Percentiles rank a stretch among this genome's conserved stretches.
Conservation (phyloP, 139 green algal genomes). For the Zygnema cylindricum region DNA sequence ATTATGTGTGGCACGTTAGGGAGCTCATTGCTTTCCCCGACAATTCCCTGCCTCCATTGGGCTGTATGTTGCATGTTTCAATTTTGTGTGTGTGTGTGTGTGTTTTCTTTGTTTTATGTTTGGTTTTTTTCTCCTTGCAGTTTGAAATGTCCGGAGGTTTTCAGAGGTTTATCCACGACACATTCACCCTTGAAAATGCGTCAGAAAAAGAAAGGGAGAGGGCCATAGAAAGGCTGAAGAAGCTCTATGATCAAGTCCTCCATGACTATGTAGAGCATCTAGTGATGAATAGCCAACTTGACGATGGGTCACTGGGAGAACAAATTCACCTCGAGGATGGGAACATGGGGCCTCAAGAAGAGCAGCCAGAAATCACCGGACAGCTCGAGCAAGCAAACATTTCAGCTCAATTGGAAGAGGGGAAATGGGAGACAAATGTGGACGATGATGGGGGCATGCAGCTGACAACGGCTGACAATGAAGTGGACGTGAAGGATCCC, state of each 20-base stretch:
- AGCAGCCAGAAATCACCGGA: not conserved
- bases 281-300: not conserved
- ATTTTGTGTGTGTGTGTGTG: no score
- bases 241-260: constrained; percentile 50
- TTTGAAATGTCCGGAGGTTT: constrained; percentile 47
- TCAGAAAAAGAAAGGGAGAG: constrained; percentile 52
- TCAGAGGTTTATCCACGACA: constrained; percentile 42
- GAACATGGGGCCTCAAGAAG: not conserved
- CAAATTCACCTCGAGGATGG: not conserved
- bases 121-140: constrained; percentile 31
- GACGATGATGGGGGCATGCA: not conserved
- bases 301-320: not conserved
- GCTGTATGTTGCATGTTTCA: no score
- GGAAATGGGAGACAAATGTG: not conserved
- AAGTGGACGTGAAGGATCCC: no score
- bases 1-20: no score
- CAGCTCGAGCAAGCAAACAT: no score
- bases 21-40: no score
- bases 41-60: no score
- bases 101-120: constrained; percentile 24
- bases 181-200: constrained; percentile 17
- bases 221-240: constrained; percentile 39
- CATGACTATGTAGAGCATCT: constrained; percentile 40
- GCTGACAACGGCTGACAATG: no score
- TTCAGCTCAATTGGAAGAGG: no score